Evolutionary conservation across 1,284 basidiomycete species (phyloP), one percentile per base, ranked within the genome.

Genomic region (Malassezia furfur): DNA sequence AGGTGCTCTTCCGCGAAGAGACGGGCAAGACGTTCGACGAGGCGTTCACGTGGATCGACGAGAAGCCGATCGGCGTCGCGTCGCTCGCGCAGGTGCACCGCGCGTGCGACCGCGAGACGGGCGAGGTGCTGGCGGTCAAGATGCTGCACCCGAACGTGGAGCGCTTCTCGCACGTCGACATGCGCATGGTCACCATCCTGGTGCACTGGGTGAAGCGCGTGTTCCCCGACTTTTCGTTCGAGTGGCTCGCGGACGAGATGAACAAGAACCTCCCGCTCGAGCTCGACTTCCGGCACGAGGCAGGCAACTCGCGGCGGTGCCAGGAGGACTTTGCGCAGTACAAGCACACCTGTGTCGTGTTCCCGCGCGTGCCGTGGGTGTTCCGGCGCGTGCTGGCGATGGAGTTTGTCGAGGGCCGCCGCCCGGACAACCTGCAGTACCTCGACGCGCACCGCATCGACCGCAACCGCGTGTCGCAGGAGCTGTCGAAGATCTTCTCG

Each of bases 11-110:
- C 63, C 53, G 62, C 15, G 57, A 59, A 11, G 72, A 74, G 50
- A 74, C 72, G 8, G 71, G 71, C 21, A 64, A 61, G 60, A 60
- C 51, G 48, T 74, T 74, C 39, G 63, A 60, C 17, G 68, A 73
- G 35, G 66, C 68, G 3, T 74, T 74, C 67, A 81, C 84, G 32
- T 83, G 88, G 56, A 93, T 98, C 72, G 84, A 96, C 64, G 83
- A 84, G 4, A 79, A 80, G n/a, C 93, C 94, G 10, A 86, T 98
- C 52, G 94, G 94, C 6, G 90, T 94, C 9, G 91, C 91, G 5
- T 91, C 78, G 5, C 78, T 98, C 32, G 93, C 91, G 7, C 93
- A 99, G 76, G 94, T 98, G 6, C 94, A 98, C 76, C 81, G 85
- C 17, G 94, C 86, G 0, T 80, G 78, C 7, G 84, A 90, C 63